Conservation (phyloP, 352 stramenopile species). For the Paralagenidium karlingii region DNA sequence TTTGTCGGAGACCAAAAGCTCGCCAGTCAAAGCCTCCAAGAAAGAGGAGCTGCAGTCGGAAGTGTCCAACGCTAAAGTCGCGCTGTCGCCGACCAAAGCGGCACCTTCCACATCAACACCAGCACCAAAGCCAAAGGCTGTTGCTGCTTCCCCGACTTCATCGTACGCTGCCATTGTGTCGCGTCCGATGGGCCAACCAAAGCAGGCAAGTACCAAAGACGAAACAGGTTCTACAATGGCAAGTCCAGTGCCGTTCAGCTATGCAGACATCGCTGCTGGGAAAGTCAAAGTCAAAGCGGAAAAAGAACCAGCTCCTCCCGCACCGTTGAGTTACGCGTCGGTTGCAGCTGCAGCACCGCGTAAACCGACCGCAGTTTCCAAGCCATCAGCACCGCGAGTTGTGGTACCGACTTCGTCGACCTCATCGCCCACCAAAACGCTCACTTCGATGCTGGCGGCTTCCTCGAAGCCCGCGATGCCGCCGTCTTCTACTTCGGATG, state of each 20-base stretch:
- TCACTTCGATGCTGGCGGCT: neutral
- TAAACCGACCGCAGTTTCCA: no score
- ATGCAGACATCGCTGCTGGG: constrained; percentile 53
- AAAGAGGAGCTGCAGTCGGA: constrained; percentile 5
- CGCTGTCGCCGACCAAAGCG: no score
- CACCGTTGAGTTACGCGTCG: constrained; percentile 53
- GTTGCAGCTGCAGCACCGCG: constrained; percentile 33
- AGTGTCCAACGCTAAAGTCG: constrained; percentile 1
- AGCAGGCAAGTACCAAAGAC: constrained; percentile 13
- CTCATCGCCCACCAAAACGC: no score
- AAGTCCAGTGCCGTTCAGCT: constrained; percentile 35
- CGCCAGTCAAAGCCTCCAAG: neutral
- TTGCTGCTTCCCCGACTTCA: constrained; percentile 10
- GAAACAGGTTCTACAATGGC: neutral
- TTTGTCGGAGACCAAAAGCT: no score
- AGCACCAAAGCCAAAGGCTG: no score
- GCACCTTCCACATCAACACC: no score
- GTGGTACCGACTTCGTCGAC: no score
- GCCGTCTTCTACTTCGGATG: neutral
- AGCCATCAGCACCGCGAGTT: constrained; percentile 3
- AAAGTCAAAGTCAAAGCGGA: constrained; percentile 23
- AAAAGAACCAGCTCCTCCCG: neutral
- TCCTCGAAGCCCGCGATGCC: neutral
- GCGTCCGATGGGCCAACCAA: constrained; percentile 14
- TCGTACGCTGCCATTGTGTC: constrained; percentile 52